Base-by-base conservation (phyloP, 1,139 yeast genomes). In the Magnusiomyces paraingens region DNA sequence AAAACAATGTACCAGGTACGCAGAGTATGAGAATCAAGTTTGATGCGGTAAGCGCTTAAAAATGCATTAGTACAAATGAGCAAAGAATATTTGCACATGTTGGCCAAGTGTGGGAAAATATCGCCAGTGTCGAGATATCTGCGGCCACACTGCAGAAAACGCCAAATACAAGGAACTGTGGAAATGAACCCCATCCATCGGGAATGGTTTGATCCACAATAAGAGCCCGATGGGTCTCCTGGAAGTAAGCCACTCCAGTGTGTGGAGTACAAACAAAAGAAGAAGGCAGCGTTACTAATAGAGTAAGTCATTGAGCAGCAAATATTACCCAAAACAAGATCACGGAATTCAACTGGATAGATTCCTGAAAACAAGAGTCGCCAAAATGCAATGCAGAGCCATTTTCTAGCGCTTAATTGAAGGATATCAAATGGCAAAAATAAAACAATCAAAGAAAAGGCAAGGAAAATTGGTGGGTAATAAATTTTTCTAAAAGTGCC, bases 81-180 rank as follows among this genome's bases (percentile, higher is more conserved):
- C 40, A 85, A 70, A 0, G 78, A 65, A 67, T 91, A 93, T 68
- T 93, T 93, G 47, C 75, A 64, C 77, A 89, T 88, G 65, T 93
- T 93, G n/a, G 96, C 93, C 57, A 93, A 72, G 76, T 93, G 99
- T 0, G 99, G 99, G 66, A 93, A 94, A 86, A 91, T 84, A 64
- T 91, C 96, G 1, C 95, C 93, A 0, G 97, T 86, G 66, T 93
- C 99, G 51, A 84, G 80, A 67, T 79, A 93, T 78, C 99, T 95
- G 62, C 99, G 75, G 35, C 85, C 68, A 70, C 99, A 93, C 68
- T 93, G 99, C 53, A 91, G 67, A 53, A 86, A 80, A 71, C 99
- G 86, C 89, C 95, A 89, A 47, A 89, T 79, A 58, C 90, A 86
- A 0, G 99, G 99, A 26, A 93, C 68, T 2, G 95, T 77, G 45